Conservation (phyloP, 495 filamentous ascomycete genomes). For the Trichoderma asperelloides region DNA sequence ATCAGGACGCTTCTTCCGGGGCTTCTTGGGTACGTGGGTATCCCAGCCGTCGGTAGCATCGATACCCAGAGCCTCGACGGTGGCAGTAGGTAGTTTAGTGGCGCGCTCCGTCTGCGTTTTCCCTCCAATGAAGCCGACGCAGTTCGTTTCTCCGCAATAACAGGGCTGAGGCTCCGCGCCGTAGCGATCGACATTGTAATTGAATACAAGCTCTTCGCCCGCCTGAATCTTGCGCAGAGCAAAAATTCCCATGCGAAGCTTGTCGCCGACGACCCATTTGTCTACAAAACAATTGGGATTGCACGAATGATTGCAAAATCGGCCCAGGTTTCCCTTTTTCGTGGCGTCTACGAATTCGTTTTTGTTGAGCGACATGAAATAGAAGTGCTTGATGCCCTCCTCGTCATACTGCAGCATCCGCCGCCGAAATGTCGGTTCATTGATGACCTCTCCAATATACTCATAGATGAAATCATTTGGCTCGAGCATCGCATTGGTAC, state of each 20-base stretch:
- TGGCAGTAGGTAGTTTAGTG: conserved; percentile 81
- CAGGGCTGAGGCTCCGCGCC: conserved; percentile 94
- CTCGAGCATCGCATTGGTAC: conserved; percentile 66
- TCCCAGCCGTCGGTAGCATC: conserved; percentile 92
- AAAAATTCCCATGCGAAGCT: conserved; percentile 98
- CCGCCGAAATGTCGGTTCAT: conserved; percentile 75
- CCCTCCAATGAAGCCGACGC: conserved; percentile 91
- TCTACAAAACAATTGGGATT: conserved; percentile 98
- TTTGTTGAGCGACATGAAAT: conserved; percentile 98
- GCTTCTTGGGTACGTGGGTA: conserved; percentile 74
- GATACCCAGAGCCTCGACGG: conserved; percentile 92
- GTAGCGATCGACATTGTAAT: conserved; percentile 99
- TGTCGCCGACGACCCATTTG: conserved; percentile 99
- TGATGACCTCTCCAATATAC: conserved; percentile 98
- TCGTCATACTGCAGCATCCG: conserved; percentile 88
- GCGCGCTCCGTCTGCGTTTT: conserved; percentile 95
- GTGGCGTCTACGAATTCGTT: conserved; percentile 97
- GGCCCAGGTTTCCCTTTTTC: conserved; percentile 88
- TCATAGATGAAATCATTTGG: conserved; percentile 90
- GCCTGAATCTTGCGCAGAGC: conserved; percentile 75
- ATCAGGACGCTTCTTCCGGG: conserved; percentile 85
- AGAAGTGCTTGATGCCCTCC: conserved; percentile 97
- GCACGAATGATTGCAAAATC: conserved; percentile 99
- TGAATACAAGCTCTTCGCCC: conserved; percentile 97
- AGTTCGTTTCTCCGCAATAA: conserved; percentile 93